Evolutionary conservation across 345 rosid species (phyloP).

Genomic region (Eucalyptus pauciflora): DNA sequence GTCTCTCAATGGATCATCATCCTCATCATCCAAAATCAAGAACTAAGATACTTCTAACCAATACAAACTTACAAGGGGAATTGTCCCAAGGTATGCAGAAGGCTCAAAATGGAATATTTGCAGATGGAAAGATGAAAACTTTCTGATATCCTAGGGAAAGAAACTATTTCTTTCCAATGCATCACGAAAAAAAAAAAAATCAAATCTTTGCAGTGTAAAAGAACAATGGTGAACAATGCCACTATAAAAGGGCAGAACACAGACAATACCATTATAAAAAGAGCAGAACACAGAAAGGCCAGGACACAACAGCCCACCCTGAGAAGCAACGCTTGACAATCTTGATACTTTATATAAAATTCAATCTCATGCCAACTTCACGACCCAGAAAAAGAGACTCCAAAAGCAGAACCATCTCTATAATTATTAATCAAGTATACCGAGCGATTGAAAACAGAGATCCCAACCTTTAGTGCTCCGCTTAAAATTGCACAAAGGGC

Average conservation of each 20-base stretch:
- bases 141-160: background rate
- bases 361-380: background rate
- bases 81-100: background rate
- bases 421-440: background rate
- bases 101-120: background rate
- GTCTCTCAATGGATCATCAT: background rate
- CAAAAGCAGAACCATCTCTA: background rate
- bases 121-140: background rate
- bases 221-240: background rate
- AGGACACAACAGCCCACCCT: background rate
- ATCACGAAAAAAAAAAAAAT: background rate
- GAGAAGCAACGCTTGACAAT: background rate
- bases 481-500: conserved; percentile 27
- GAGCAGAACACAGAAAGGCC: background rate
- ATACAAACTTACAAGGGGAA: background rate
- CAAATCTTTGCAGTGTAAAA: background rate
- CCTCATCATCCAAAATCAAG: background rate
- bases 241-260: background rate
- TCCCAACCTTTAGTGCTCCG: conserved; percentile 22
- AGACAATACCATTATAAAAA: background rate
- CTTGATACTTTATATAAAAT: background rate
- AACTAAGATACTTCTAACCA: background rate
- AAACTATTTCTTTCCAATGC: background rate
- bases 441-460: background rate
- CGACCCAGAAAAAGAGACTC: background rate